phyloP scores from a whole-genome alignment of 164 flowering plant genomes.

The Magnolia sinica region DNA sequence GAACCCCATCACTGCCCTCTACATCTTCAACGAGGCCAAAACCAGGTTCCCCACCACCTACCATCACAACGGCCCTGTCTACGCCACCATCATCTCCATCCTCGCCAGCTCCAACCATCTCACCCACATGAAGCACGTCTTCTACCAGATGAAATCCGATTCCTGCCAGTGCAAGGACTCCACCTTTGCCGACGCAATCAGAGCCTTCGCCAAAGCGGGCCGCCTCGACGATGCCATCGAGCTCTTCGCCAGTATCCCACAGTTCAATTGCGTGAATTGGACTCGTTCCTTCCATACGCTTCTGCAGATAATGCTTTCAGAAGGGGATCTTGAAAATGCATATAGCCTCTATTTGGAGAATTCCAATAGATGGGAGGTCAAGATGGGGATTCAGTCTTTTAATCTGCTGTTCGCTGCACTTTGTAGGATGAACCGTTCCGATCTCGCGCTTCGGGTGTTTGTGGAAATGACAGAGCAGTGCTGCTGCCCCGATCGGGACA shows the following conservation, averaged over 20 bases:
- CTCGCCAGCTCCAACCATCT: conserved; percentile 47
- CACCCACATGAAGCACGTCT: conserved; percentile 56
- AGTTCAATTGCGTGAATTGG: conserved; percentile 70
- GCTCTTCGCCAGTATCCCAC: conserved; percentile 46
- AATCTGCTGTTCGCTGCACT: conserved; percentile 57
- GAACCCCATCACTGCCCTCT: conserved; percentile 63
- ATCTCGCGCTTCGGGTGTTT: conserved; percentile 58
- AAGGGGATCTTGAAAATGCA: conserved; percentile 37
- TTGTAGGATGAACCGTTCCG: conserved; percentile 44
- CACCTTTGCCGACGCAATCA: conserved; percentile 41
- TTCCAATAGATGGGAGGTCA: conserved; percentile 59
- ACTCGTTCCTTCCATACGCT: conserved; percentile 62
- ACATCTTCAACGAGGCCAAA: conserved; percentile 61
- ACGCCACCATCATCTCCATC: conserved; percentile 58
- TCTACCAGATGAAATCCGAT: conserved; percentile 59
- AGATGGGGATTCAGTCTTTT: conserved; percentile 40
- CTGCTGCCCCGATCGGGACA: conserved; percentile 57
- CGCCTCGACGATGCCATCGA: conserved; percentile 48
- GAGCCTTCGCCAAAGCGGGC: conserved; percentile 50
- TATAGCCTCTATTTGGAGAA: conserved; percentile 45
- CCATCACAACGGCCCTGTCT: conserved; percentile 70
- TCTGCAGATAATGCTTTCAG: conserved; percentile 47
- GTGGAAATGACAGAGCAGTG: conserved; percentile 62
- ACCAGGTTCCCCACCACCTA: conserved; percentile 51
- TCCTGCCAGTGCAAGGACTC: conserved; percentile 67